Evolutionary conservation across 2,329 filamentous ascomycete species (phyloP).

Genomic region (Fusarium humuli): DNA sequence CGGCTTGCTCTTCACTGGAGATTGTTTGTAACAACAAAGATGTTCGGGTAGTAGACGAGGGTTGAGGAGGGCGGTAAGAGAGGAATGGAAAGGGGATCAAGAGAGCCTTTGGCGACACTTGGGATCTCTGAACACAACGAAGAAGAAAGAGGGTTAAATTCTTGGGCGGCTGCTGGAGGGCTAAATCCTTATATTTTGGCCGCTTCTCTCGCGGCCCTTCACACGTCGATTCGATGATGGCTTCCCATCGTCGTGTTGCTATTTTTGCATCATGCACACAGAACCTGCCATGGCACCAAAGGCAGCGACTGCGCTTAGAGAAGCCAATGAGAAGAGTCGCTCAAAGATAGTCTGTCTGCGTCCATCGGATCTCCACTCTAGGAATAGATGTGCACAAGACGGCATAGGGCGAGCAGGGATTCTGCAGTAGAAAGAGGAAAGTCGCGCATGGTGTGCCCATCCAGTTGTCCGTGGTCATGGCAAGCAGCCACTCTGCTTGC

Average conservation of each 20-base stretch:
- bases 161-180: conserved; percentile 56
- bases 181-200: conserved; percentile 70
- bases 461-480: conserved; percentile 37
- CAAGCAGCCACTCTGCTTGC: conserved; percentile 44
- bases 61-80: conserved; percentile 51
- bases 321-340: conserved; percentile 57
- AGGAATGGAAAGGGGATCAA: conserved; percentile 51
- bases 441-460: conserved; percentile 49
- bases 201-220: conserved; percentile 56
- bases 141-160: conserved; percentile 57
- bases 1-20: conserved; percentile 66
- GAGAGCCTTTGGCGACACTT: conserved; percentile 63
- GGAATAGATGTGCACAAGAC: conserved; percentile 48
- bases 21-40: conserved; percentile 35
- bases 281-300: conserved; percentile 46
- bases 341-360: conserved; percentile 42
- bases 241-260: conserved; percentile 49
- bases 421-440: conserved; percentile 44
- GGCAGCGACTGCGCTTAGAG: conserved; percentile 59
- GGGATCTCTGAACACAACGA: conserved; percentile 57
- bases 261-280: conserved; percentile 53
- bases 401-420: conserved; percentile 41
- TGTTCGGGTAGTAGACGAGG: conserved; percentile 46
- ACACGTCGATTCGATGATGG: conserved; percentile 46
- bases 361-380: conserved; percentile 43